Base-by-base conservation (phyloP, 2,329 filamentous ascomycete genomes). In the Monilinia vaccinii-corymbosi region DNA sequence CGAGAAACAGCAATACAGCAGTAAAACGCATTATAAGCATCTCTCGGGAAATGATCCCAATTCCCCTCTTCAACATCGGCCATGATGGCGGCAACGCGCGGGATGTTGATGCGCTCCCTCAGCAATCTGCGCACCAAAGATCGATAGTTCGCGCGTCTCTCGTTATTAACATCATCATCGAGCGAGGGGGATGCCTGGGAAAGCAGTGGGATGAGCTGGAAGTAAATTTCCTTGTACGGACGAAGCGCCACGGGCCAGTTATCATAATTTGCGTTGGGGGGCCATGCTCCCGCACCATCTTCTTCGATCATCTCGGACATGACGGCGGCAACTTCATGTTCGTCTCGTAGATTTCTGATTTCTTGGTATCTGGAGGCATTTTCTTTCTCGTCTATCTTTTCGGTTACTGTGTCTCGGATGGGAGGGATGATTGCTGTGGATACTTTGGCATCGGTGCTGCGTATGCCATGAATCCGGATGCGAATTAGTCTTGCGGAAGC, bases 261-360 rank as follows among this genome's bases (percentile, higher is more conserved):
- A 23, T 53, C 48, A 21, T 59, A 48, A 38, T 53, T 53, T 10
- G 57, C 31, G 23, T 59, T 53, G 1, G 57, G 57, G 10, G 57
- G 57, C 57, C 57, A 59, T 31, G 48, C 48, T 16, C 57, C 57
- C n/a, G 57, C 57, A 16, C 57, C 57, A 21, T 59, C 57, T 31
- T 46, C 48, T 10, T 59, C 47, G 13, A 59, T 28, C 9, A 59
- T 10, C 5, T n/a, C 46, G 18, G 48, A 45, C 47, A 59, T 53
- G 23, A 14, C 16, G 6, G 48, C 21, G 1, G 57, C 40, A 23
- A 44, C 31, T 53, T 59, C 57, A 31, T 59, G 57, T n/a, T 32
- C n/a, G 23, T 53, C 9, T 46, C 31, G 21, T 23, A 52, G 21
- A 45, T n/a, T 38, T 44, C 48, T 51, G 6, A 58, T 23, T 36